Evolutionary conservation across 352 stramenopile species (phyloP).

Genomic region (Bremia lactucae): DNA sequence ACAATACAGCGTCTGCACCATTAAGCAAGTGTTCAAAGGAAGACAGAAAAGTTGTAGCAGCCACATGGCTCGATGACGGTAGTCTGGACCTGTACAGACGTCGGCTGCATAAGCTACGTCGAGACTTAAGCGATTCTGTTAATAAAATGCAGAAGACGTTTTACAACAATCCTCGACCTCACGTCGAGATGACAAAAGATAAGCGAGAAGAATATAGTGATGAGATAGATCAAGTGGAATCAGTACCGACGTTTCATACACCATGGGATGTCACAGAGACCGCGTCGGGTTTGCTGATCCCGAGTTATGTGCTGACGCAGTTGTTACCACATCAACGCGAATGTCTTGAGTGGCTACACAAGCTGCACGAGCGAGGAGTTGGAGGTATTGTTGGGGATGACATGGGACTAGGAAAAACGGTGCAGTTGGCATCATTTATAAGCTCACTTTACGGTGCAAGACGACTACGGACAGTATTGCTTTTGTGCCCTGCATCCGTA

Average conservation of each 20-base stretch:
- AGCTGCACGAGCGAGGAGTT: slow-evolving; percentile 91
- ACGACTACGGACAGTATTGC: slow-evolving; percentile 64
- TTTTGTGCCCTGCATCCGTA: slow-evolving; percentile 94
- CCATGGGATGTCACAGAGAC: slow-evolving; percentile 46
- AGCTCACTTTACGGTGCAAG: slow-evolving; percentile 50
- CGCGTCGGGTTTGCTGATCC: slow-evolving; percentile 54
- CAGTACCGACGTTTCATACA: slow-evolving; percentile 23
- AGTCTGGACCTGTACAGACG: slow-evolving; percentile 9
- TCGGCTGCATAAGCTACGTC: slow-evolving; percentile 24
- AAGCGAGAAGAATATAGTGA: slow-evolving; percentile 3
- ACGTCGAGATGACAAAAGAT: slow-evolving; percentile 4
- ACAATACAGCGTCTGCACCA: neutral
- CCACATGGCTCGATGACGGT: slow-evolving; percentile 37
- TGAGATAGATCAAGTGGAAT: slow-evolving; percentile 5
- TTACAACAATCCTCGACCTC: slow-evolving; percentile 29
- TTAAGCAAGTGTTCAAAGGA: slow-evolving; percentile 1
- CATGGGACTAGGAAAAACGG: slow-evolving; percentile 96
- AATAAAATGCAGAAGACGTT: slow-evolving; percentile 18
- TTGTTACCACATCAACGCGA: slow-evolving; percentile 92
- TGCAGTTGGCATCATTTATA: slow-evolving; percentile 86
- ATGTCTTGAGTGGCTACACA: slow-evolving; percentile 94
- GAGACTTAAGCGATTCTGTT: slow-evolving; percentile 17
- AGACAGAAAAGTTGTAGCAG: slow-evolving; percentile 17
- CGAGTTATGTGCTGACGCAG: slow-evolving; percentile 57
- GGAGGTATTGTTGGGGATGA: slow-evolving; percentile 96